phyloP scores from a whole-genome alignment of 768 basidiomycete genomes.

The Pisolithus marmoratus region DNA sequence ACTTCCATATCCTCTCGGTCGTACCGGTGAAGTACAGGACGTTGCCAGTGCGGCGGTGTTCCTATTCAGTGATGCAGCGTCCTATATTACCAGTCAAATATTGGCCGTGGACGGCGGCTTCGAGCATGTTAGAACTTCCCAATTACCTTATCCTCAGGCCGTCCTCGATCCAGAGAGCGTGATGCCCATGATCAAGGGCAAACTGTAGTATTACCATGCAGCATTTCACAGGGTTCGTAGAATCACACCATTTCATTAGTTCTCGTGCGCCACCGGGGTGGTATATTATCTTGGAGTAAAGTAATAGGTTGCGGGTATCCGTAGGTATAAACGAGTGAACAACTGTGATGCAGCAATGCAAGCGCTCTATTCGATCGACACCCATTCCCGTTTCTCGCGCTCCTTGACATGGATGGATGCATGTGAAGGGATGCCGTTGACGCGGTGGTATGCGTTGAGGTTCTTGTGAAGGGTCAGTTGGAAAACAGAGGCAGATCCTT shows the following conservation, averaged over 20 bases:
- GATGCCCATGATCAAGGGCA: constrained; percentile 45
- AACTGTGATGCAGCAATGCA: not conserved
- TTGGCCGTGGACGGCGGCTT: constrained; percentile 63
- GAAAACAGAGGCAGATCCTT: constrained; percentile 91
- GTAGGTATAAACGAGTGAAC: not conserved
- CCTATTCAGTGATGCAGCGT: constrained; percentile 76
- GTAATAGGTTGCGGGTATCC: not conserved
- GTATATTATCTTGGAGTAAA: too few relatives aligned
- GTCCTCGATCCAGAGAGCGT: constrained; percentile 57
- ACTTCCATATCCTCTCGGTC: constrained; percentile 35
- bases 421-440: constrained; percentile 80
- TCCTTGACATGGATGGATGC: constrained; percentile 65
- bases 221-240: not conserved
- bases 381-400: constrained; percentile 24
- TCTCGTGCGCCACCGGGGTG: not conserved
- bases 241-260: not conserved
- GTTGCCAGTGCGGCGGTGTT: constrained; percentile 70
- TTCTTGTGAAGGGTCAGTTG: constrained; percentile 99
- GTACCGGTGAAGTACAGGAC: constrained; percentile 54
- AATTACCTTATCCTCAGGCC: constrained; percentile 57
- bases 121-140: constrained; percentile 44
- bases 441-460: constrained; percentile 89
- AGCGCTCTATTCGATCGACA: constrained; percentile 15
- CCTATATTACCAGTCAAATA: constrained; percentile 73
- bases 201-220: constrained; percentile 14